Evolutionary conservation across 1,284 basidiomycete genomes (phyloP).

Genomic region (Moesziomyces antarcticus): DNA sequence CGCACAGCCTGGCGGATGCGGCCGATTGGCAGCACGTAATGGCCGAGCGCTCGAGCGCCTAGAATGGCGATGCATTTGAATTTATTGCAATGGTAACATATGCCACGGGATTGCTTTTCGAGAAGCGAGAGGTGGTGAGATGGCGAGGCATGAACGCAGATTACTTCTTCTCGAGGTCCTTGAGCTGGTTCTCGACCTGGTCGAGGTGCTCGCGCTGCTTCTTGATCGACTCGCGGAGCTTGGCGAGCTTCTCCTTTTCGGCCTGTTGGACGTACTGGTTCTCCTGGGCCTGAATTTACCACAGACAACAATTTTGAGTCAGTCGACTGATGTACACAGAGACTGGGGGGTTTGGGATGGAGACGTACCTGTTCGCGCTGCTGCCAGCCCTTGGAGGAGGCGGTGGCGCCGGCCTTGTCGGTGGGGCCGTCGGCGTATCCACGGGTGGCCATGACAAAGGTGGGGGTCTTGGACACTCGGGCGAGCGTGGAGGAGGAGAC

Average conservation of each 20-base stretch:
- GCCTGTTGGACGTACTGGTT: conserved; percentile 58
- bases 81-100: conserved; percentile 5
- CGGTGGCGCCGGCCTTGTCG: conserved; percentile 52
- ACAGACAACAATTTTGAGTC: too few relatives aligned
- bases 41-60: conserved; percentile 32
- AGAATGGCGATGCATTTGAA: conserved; percentile 1
- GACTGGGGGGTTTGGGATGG: neutral
- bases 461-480: conserved; percentile 40
- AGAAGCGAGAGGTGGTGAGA: conserved; percentile 10
- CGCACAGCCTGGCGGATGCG: conserved; percentile 15
- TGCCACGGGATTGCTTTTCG: neutral
- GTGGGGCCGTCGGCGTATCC: conserved; percentile 54
- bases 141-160: neutral
- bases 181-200: conserved; percentile 51
- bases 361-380: conserved; percentile 56
- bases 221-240: conserved; percentile 54
- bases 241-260: conserved; percentile 62
- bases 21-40: conserved; percentile 32
- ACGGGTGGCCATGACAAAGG: conserved; percentile 46
- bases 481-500: conserved; percentile 43
- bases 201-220: conserved; percentile 58
- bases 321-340: too few relatives aligned
- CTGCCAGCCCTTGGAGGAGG: conserved; percentile 48
- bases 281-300: conserved; percentile 42
- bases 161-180: conserved; percentile 56